Base-by-base conservation (phyloP, 768 basidiomycete genomes). In the Mycena belliarum region DNA sequence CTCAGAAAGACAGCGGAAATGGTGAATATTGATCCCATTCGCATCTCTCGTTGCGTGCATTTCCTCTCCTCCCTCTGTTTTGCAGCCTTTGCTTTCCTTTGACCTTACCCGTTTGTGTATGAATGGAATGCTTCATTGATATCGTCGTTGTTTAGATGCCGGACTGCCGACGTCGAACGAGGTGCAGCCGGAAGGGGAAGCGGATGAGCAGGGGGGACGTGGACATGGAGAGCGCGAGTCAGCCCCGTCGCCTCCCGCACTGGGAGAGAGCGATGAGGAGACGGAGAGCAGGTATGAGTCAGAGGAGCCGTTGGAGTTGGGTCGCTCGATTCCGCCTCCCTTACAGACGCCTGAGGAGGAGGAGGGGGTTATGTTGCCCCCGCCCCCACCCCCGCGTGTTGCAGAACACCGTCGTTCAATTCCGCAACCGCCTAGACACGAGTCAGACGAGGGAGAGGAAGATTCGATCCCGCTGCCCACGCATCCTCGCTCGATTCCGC, bases 1-100 rank as follows among this genome's bases (percentile, higher is more conserved):
- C 35, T 48, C 63, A 42, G 59, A 55, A 60, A 57, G 50, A 28
- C 10, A 55, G 60, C 37, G 37, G 25, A 32, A 38, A 46, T 20
- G 79, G 78, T 79, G 75, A 80, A 73, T 78, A 58, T 70, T 79
- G 63, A 67, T 66, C 65, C 67, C 38, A n/a, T 40, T 40, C 2
- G 20, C 4, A 9, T 11, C 67, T 45, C 28, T 26, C 18, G 11
- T 15, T 49, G 38, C 33, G 14, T 38, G 16, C 24, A 9, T 35
- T 15, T 15, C 20, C 26, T 26, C 25, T 21, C 23, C 20, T 42
- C n/a, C 14, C 15, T 28, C 8, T 33, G 6, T 33, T 52, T 23
- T 10, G 5, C 24, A 20, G 6, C 24, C 29, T 43, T 26, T 9
- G 43, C 28, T 32, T 44, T 32, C 23, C 1, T 3, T 29, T n/a